These are phyloP conservation scores for Dryadomyces sulphureus DNA, from an alignment of 2,329 filamentous ascomycete genomes.

Conservation along the genomic window DNA sequence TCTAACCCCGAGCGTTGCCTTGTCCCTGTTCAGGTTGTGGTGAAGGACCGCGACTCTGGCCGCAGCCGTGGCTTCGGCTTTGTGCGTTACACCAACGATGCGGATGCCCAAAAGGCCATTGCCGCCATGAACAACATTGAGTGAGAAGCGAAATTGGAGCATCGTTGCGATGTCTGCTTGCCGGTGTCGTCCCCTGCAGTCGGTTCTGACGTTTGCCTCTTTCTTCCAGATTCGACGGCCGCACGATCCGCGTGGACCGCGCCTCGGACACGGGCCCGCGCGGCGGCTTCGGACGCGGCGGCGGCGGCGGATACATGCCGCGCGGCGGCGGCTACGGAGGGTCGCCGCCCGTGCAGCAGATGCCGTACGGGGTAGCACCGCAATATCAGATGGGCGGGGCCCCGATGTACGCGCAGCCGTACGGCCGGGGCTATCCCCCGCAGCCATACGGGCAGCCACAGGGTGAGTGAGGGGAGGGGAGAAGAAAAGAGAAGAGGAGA, in stretches of 20 bases:
- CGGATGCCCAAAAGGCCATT: constrained; percentile 65
- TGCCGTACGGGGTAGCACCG: constrained; percentile 19
- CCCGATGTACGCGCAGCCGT: constrained; percentile 24
- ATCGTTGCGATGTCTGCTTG: not conserved
- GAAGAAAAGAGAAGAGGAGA: no score
- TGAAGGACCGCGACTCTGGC: constrained; percentile 93
- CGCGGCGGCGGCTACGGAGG: constrained; percentile 19
- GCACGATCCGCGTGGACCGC: constrained; percentile 88
- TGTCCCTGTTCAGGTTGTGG: constrained; percentile 56
- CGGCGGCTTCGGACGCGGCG: constrained; percentile 15
- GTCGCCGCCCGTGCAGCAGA: constrained; percentile 20
- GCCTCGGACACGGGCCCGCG: constrained; percentile 66
- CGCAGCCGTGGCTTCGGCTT: constrained; percentile 97
- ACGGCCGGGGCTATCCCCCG: constrained; percentile 25
- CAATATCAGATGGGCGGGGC: constrained; percentile 22
- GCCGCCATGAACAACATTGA: constrained; percentile 74
- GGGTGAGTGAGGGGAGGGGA: constrained; percentile 14
- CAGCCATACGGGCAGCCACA: constrained; percentile 27
- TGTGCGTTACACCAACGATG: constrained; percentile 69
- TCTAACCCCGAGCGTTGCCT: not conserved
- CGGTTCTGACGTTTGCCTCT: constrained; percentile 11
- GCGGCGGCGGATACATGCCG: constrained; percentile 17
- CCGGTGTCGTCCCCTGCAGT: not conserved
- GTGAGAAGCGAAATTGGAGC: constrained; percentile 37
- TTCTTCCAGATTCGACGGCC: constrained; percentile 67